Evolutionary conservation across 495 filamentous ascomycete genomes (phyloP).

Genomic region (Aspergillus coremiiformis): DNA sequence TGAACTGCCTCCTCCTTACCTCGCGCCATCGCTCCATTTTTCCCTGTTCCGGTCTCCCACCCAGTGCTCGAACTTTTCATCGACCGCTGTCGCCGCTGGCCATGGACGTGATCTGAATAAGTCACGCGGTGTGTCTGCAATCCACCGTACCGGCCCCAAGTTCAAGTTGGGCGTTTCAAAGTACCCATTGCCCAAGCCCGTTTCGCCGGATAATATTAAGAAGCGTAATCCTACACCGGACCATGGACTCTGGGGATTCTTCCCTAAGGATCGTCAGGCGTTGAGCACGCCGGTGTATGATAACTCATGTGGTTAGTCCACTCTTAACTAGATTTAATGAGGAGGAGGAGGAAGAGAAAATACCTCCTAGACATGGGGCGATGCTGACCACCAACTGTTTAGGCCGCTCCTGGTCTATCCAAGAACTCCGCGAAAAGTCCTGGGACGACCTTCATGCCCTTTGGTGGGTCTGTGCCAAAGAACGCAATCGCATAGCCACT

Average conservation of each 20-base stretch:
- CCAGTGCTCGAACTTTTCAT: conserved; percentile 42
- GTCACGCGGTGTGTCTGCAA: conserved; percentile 67
- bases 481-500: conserved; percentile 85
- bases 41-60: conserved; percentile 24
- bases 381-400: conserved; percentile 12
- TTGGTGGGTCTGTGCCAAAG: conserved; percentile 94
- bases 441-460: conserved; percentile 90
- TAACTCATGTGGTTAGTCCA: conserved; percentile 52
- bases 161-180: conserved; percentile 61
- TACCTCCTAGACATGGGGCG: background rate
- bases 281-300: conserved; percentile 63
- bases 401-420: conserved; percentile 78
- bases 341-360: background rate
- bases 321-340: background rate
- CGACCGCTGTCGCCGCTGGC: conserved; percentile 30
- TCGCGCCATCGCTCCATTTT: conserved; percentile 40
- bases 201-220: conserved; percentile 39
- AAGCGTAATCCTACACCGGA: conserved; percentile 47
- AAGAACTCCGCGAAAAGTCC: conserved; percentile 78
- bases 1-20: conserved; percentile 38
- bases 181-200: conserved; percentile 67
- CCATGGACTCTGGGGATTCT: conserved; percentile 94
- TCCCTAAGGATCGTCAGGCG: conserved; percentile 55
- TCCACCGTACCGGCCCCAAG: conserved; percentile 69
- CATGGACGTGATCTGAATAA: conserved; percentile 38